A percentile compares a stretch with the other conserved stretches of the same genome.
phyloP scores from a whole-genome alignment of 352 stramenopile species.

The Blastocystis sp. region DNA sequence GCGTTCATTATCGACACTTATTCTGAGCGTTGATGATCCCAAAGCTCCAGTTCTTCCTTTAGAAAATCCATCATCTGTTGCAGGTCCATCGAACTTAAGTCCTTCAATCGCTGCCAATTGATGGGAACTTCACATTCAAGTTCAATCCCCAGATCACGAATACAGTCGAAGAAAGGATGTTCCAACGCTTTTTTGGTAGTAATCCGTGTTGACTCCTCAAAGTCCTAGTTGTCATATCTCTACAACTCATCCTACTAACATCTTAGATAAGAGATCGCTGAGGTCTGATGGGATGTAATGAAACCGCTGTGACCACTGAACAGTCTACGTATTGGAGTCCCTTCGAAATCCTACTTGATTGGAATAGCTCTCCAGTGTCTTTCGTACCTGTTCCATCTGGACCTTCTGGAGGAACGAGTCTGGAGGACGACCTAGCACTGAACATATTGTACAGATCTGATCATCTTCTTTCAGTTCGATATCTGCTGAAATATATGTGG shows the following conservation, averaged over 20 bases:
- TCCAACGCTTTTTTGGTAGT: conserved; percentile 85
- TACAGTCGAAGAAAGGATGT: conserved; percentile 85
- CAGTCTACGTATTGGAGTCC: neutral
- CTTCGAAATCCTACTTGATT: neutral
- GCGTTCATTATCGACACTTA: neutral
- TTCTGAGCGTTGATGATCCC: neutral
- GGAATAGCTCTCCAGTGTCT: conserved; percentile 11
- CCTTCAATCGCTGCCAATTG: conserved; percentile 19
- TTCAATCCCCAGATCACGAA: conserved; percentile 51
- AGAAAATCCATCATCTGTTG: conserved; percentile 4
- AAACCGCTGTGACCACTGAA: conserved; percentile 32
- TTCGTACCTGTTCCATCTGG: conserved; percentile 27
- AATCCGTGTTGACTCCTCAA: conserved; percentile 86
- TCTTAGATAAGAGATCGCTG: conserved; percentile 46
- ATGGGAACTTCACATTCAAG: conserved; percentile 3
- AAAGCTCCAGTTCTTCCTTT: neutral
- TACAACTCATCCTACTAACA: neutral
- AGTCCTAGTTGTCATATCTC: conserved; percentile 68
- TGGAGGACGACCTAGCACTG: conserved; percentile 81
- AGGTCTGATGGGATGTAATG: conserved; percentile 55
- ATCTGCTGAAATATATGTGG: conserved; percentile 63
- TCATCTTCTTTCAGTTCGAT: conserved; percentile 67
- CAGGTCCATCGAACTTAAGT: neutral
- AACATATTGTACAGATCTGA: conserved; percentile 87
- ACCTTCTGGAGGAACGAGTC: conserved; percentile 73